Conservation (phyloP, 805 yeast species). For the Sugiyamaella smithiae region DNA sequence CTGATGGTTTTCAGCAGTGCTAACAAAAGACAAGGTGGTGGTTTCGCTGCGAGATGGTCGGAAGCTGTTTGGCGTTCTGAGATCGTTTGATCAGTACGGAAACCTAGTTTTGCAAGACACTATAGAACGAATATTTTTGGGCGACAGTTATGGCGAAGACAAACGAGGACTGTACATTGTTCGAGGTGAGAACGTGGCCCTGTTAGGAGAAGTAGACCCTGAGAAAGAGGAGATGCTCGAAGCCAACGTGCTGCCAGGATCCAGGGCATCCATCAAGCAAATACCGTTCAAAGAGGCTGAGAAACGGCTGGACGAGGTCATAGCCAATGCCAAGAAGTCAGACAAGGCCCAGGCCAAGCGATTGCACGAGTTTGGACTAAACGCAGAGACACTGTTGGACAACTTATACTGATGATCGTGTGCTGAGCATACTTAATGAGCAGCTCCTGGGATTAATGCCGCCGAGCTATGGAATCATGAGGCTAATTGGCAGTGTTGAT, state of each 20-base stretch:
- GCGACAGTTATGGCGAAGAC: conserved; percentile 62
- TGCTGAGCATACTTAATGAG: too few species aligned
- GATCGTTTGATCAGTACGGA: conserved; percentile 95
- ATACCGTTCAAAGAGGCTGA: conserved; percentile 64
- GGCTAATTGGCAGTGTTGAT: too few species aligned
- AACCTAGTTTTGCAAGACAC: conserved; percentile 91
- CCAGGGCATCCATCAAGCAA: conserved; percentile 53
- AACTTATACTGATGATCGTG: conserved; percentile 24
- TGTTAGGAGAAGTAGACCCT: conserved; percentile 90
- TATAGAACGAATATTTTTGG: conserved; percentile 69
- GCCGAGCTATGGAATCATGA: too few species aligned
- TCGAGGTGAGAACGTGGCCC: conserved; percentile 93
- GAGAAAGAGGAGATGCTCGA: conserved; percentile 66
- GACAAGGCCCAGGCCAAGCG: conserved; percentile 13
- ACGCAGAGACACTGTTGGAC: conserved; percentile 17
- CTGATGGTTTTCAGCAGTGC: not conserved
- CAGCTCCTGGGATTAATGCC: too few species aligned
- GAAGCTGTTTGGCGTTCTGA: conserved; percentile 77
- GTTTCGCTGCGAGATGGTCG: conserved; percentile 89
- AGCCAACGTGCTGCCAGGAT: conserved; percentile 30
- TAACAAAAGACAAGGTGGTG: conserved; percentile 54
- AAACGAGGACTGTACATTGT: conserved; percentile 78
- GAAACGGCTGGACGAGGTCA: conserved; percentile 31
- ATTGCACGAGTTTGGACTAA: conserved; percentile 18
- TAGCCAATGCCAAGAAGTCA: conserved; percentile 19